These are phyloP conservation scores for Xanthoconium separans DNA, from an alignment of 1,284 basidiomycete genomes.

Conservation along the genomic window DNA sequence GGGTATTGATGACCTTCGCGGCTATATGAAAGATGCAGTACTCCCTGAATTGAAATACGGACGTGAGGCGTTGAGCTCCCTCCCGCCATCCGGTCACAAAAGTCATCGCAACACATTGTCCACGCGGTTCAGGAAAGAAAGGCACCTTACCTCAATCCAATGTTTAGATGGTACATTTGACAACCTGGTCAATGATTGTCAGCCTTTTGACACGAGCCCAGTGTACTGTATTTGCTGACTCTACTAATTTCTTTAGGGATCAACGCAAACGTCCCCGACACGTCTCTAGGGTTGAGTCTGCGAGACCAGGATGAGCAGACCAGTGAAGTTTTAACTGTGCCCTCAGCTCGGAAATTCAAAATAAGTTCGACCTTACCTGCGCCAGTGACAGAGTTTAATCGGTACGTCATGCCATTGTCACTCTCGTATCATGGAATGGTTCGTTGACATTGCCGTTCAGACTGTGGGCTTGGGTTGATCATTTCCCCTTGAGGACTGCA, in stretches of 20 bases:
- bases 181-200: conserved; percentile 29
- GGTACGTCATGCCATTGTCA: conserved; percentile 18
- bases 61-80: conserved; percentile 18
- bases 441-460: conserved; percentile 23
- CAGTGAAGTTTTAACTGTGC: conserved; percentile 34
- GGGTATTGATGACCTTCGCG: conserved; percentile 37
- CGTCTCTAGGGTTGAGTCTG: conserved; percentile 27
- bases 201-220: background rate
- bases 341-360: conserved; percentile 32
- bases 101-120: conserved; percentile 39
- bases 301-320: conserved; percentile 27
- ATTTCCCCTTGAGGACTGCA: conserved; percentile 42
- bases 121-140: conserved; percentile 35
- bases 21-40: conserved; percentile 38
- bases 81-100: conserved; percentile 36
- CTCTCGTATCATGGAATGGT: background rate
- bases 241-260: conserved; percentile 23
- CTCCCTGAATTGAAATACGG: conserved; percentile 40
- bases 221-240: conserved; percentile 7
- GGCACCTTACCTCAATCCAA: conserved; percentile 34
- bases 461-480: conserved; percentile 39
- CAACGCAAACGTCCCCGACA: conserved; percentile 27
- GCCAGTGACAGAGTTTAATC: conserved; percentile 35
- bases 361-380: conserved; percentile 26
- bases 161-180: conserved; percentile 28